Conservation (phyloP, 306 rosid genomes). For the Sicyos edulis region DNA sequence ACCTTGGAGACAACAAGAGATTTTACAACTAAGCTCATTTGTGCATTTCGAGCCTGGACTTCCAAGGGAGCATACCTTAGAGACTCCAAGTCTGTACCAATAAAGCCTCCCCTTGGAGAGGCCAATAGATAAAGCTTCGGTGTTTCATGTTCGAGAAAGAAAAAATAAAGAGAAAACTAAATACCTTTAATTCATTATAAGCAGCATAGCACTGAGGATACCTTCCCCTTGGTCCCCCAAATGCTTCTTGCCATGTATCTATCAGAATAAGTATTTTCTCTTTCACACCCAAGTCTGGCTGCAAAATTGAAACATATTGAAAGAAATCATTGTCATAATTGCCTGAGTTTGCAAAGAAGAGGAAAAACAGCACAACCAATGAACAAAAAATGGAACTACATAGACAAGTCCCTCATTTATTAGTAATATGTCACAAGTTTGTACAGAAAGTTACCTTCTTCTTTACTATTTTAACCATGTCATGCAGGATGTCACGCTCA, state of each 20-base stretch:
- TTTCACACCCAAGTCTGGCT: constrained; percentile 90
- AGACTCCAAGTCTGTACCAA: no score
- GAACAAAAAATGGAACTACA: constrained; percentile 21
- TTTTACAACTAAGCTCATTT: no score
- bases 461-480: constrained; percentile 95
- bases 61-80: no score
- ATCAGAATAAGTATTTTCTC: constrained; percentile 81
- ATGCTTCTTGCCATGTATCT: constrained; percentile 97
- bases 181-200: constrained; percentile 75
- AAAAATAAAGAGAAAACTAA: constrained; percentile 14
- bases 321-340: constrained; percentile 24
- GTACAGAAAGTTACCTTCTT: constrained; percentile 54
- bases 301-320: constrained; percentile 41
- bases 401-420: constrained; percentile 12
- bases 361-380: neutral
- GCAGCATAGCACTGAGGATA: constrained; percentile 88
- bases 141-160: neutral
- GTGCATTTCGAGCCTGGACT: no score
- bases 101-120: neutral
- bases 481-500: constrained; percentile 86
- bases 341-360: neutral
- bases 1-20: no score
- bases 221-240: constrained; percentile 70
- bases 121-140: neutral
- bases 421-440: neutral